Evolutionary conservation across 805 yeast genomes (phyloP).

Genomic region (Nakazawaea siamensis): DNA sequence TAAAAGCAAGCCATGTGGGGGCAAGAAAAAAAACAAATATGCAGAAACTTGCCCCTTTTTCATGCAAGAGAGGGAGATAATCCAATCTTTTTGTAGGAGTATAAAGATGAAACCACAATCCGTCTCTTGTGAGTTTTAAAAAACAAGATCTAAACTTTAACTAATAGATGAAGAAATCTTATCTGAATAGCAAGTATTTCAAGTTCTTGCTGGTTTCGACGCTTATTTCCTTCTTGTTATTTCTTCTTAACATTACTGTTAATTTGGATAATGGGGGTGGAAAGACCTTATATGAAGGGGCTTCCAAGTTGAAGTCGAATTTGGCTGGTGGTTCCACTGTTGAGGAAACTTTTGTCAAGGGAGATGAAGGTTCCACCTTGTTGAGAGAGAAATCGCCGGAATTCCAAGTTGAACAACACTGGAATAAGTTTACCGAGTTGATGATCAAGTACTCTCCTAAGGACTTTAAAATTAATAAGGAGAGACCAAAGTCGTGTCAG

Average conservation of each 20-base stretch:
- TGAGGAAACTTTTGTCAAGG: conserved; percentile 1
- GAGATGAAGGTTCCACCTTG: background rate
- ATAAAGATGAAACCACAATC: too few relatives aligned
- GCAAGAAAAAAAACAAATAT: too few relatives aligned
- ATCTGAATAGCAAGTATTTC: conserved; percentile 2
- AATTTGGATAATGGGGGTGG: background rate
- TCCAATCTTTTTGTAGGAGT: too few relatives aligned
- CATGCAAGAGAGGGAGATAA: too few relatives aligned
- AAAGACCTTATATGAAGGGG: background rate
- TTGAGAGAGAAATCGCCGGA: conserved; percentile 3
- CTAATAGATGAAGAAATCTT: background rate
- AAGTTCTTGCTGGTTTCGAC: conserved; percentile 3
- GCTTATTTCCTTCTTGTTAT: background rate
- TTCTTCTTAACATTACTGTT: conserved; percentile 1
- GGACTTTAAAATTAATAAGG: background rate
- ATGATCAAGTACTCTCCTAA: conserved; percentile 3
- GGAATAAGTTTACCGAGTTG: conserved; percentile 2
- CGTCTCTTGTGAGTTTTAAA: too few relatives aligned
- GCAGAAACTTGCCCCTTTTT: too few relatives aligned
- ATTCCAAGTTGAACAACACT: conserved; percentile 1
- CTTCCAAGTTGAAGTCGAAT: background rate
- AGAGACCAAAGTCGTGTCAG: conserved; percentile 3
- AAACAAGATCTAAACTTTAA: too few relatives aligned
- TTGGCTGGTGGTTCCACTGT: background rate
- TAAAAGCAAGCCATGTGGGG: too few relatives aligned